These are phyloP conservation scores for Lyophyllum shimeji DNA, from an alignment of 768 basidiomycete genomes.

Conservation along the genomic window DNA sequence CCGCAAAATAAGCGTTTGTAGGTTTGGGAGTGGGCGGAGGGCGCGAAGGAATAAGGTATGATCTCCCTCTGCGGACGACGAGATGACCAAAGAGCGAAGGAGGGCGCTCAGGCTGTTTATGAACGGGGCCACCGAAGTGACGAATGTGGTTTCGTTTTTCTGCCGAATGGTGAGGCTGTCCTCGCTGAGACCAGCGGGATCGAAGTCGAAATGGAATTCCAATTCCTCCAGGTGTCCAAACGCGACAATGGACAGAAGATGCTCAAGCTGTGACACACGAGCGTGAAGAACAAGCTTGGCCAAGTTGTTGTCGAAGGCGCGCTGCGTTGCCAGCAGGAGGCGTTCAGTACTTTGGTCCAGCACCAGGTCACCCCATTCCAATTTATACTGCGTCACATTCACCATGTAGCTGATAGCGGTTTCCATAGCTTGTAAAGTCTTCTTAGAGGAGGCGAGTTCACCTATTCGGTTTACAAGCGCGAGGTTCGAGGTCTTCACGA, in stretches of 20 bases:
- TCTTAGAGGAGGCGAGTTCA: conserved; percentile 13
- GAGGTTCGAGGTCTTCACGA: not conserved
- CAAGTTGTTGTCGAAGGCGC: conserved; percentile 28
- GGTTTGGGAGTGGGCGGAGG: conserved; percentile 24
- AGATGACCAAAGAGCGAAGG: conserved; percentile 30
- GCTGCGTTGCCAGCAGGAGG: conserved; percentile 27
- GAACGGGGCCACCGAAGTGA: conserved; percentile 29
- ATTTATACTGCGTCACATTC: conserved; percentile 30
- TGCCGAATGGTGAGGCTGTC: not conserved
- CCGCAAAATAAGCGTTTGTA: conserved; percentile 9
- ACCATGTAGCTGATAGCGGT: conserved; percentile 33
- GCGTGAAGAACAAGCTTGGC: conserved; percentile 33
- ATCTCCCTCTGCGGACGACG: conserved; percentile 30
- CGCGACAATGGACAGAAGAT: conserved; percentile 27
- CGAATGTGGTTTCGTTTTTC: conserved; percentile 16
- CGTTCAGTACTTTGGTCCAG: conserved; percentile 25
- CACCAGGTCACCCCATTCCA: conserved; percentile 39
- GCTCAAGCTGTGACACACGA: conserved; percentile 29
- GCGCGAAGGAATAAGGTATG: conserved; percentile 32
- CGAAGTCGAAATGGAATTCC: conserved; percentile 34
- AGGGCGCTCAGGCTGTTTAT: conserved; percentile 25
- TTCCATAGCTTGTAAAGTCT: conserved; percentile 28
- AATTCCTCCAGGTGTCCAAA: conserved; percentile 32
- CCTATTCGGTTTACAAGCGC: not conserved
- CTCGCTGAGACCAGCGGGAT: not conserved